A percentile compares a stretch with the other conserved stretches of the same genome.
These are phyloP conservation scores for Colletotrichum sublineola DNA, from an alignment of 2,329 filamentous ascomycete genomes.

Conservation along the genomic window DNA sequence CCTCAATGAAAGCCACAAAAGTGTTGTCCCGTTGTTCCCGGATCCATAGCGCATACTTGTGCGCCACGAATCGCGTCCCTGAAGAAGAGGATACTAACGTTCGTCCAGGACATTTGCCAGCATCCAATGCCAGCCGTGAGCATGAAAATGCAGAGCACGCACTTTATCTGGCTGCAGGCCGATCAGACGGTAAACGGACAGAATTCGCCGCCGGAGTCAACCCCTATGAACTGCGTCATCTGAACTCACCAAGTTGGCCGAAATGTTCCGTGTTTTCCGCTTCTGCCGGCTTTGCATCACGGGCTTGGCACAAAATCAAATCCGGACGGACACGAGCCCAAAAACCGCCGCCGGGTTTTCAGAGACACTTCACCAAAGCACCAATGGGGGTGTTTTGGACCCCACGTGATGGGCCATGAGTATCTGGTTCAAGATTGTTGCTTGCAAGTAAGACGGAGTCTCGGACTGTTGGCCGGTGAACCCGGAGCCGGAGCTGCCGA, in stretches of 20 bases:
- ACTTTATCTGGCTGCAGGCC: not conserved
- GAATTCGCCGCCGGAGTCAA: not conserved
- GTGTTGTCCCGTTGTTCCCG: not conserved
- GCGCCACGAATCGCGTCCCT: too few species aligned
- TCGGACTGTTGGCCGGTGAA: not conserved
- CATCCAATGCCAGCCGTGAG: not conserved
- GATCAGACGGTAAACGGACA: not conserved
- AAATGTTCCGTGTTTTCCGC: not conserved
- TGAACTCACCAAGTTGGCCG: not conserved
- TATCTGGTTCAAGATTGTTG: too few species aligned
- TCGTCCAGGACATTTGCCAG: not conserved
- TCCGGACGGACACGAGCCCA: not conserved
- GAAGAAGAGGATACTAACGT: too few species aligned
- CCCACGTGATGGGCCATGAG: not conserved
- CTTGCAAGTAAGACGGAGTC: not conserved
- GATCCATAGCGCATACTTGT: too few species aligned
- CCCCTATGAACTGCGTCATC: not conserved
- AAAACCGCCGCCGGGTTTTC: not conserved
- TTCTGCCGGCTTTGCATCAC: not conserved
- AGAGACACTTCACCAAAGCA: too few species aligned
- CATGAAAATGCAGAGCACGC: not conserved
- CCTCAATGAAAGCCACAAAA: accelerated
- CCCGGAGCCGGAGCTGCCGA: not conserved
- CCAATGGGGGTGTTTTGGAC: too few species aligned
- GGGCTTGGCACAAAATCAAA: not conserved